Conservation (phyloP, 305 asterid species). For the Solanum chacoense region DNA sequence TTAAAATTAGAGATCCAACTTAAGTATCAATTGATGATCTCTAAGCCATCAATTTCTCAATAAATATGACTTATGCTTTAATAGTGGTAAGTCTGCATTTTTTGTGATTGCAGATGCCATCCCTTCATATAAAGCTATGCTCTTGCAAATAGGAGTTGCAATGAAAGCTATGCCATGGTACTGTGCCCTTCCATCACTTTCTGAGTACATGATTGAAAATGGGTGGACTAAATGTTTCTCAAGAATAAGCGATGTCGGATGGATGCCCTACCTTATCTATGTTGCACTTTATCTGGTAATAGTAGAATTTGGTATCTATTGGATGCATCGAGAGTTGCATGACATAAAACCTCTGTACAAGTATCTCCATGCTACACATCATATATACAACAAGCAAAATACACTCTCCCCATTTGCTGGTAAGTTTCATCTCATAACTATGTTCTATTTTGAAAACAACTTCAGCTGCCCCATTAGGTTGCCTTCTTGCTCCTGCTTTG, state of each 20-base stretch:
- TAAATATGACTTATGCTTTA: neutral
- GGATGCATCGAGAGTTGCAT: conserved; percentile 95
- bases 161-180: conserved; percentile 83
- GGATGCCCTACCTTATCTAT: conserved; percentile 39
- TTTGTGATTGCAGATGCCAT: conserved; percentile 41
- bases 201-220: conserved; percentile 82
- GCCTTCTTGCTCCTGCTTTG: neutral
- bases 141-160: conserved; percentile 66
- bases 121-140: conserved; percentile 55
- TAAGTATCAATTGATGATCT: neutral
- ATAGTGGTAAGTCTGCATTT: neutral
- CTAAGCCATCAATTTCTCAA: neutral
- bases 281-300: conserved; percentile 44
- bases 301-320: conserved; percentile 87
- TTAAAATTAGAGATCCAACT: neutral
- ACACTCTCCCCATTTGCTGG: conserved; percentile 98
- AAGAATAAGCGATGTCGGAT: conserved; percentile 60
- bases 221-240: conserved; percentile 85
- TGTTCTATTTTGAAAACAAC: neutral
- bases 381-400: conserved; percentile 94
- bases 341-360: conserved; percentile 93
- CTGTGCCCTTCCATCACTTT: conserved; percentile 59
- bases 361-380: conserved; percentile 90
- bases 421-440: conserved; percentile 15
- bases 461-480: neutral